Base-by-base conservation (phyloP, 1,284 basidiomycete species). In the Psilocybe mexicana region DNA sequence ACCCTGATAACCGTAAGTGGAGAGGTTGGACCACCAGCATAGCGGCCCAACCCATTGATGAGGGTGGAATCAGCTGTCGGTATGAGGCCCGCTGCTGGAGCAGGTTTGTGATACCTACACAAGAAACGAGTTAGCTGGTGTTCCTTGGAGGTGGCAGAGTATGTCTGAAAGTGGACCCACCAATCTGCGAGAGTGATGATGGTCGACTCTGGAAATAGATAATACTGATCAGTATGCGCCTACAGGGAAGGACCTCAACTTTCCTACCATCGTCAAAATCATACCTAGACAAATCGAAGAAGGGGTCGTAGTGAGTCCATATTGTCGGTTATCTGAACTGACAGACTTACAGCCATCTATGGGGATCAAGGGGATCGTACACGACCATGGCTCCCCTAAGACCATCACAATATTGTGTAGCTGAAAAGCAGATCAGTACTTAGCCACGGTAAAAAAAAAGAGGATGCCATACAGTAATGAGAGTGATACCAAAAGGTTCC, bases 1-100 rank as follows among this genome's bases (percentile, higher is more conserved):
- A 76, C 74, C 6, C 57, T 69, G 52, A 75, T 70, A 24, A 77
- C 70, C 3, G 73, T 60, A 30, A 72, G 70, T 0, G 70, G 67
- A 3, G 70, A 65, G 7, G 66, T 57, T 1, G 76, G 72, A 1
- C 68, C 69, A n/a, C 62, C 67, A 24, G 28, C 38, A 52, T 67
- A 73, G 35, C 73, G 71, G 46, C 81, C 80, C 36, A 63, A 56
- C 2, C 76, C 75, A 60, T 77, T 76, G 59, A 77, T 76, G 2
- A 77, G 60, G 26, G 70, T 73, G 30, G 74, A 60, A 51, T 74
- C 66, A 10, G 70, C 58, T 14, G 53, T 57, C 6, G 61, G 70
- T 52, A 60, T 70, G 59, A 46, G 67, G 58, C 64, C 72, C 56
- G 72, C 83, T 70, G 63, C 82, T 78, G 62, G 77, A 58, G 64